A percentile compares a stretch with the other conserved stretches of the same genome.
phyloP scores from a whole-genome alignment of 345 rosid species.

The Euphorbia peplus region DNA sequence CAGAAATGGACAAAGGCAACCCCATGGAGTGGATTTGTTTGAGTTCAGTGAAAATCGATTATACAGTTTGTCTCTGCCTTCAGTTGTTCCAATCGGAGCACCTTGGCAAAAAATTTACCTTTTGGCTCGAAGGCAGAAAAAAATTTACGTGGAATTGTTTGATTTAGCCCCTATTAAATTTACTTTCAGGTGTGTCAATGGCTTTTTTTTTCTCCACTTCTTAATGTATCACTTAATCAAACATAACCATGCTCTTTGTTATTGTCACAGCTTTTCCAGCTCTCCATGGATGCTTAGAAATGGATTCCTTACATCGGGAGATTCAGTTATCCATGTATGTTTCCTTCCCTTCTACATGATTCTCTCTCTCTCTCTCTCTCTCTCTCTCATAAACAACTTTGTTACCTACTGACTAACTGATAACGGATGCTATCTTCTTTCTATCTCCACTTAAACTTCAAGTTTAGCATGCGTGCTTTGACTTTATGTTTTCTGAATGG shows the following conservation, averaged over 20 bases:
- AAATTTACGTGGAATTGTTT: slow-evolving; percentile 78
- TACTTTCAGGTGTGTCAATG: slow-evolving; percentile 56
- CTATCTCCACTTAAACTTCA: background rate
- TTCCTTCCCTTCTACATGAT: slow-evolving; percentile 13
- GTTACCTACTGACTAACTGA: background rate
- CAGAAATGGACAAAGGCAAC: slow-evolving; percentile 35
- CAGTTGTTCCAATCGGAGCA: slow-evolving; percentile 85
- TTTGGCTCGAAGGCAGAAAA: slow-evolving; percentile 77
- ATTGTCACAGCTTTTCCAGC: slow-evolving; percentile 76
- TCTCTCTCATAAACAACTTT: background rate
- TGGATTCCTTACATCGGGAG: slow-evolving; percentile 69
- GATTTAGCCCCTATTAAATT: slow-evolving; percentile 73
- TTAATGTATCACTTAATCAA: slow-evolving; percentile 2
- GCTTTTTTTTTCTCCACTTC: background rate
- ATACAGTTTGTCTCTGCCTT: slow-evolving; percentile 47
- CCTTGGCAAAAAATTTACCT: slow-evolving; percentile 88
- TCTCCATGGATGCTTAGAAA: slow-evolving; percentile 87
- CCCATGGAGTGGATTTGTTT: slow-evolving; percentile 33
- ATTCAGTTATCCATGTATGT: slow-evolving; percentile 86
- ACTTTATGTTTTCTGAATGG: background rate
- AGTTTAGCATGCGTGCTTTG: background rate
- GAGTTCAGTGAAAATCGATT: slow-evolving; percentile 36
- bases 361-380: too few relatives aligned
- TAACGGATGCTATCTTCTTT: background rate
- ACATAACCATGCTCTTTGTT: slow-evolving; percentile 22